Percentiles rank a stretch among this genome's conserved stretches.
phyloP scores from a whole-genome alignment of 345 rosid species.

The Linum usitatissimum region DNA sequence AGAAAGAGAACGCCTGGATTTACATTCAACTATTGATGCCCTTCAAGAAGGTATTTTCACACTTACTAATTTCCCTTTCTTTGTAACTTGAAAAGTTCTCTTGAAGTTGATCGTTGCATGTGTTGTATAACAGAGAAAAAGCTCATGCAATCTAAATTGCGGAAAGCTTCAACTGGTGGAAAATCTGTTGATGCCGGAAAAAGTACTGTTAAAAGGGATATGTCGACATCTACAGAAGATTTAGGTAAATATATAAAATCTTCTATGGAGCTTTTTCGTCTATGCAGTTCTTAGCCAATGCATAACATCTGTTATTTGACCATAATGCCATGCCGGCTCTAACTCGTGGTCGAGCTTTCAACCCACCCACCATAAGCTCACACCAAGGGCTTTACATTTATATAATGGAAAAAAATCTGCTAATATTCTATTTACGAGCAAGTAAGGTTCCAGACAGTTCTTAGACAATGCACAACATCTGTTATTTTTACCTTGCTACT shows the following conservation, averaged over 20 bases:
- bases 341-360: background rate
- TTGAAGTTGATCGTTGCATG: background rate
- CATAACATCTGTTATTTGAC: background rate
- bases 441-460: no score
- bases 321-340: background rate
- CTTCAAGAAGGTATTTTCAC: constrained; percentile 71
- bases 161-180: constrained; percentile 53
- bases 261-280: background rate
- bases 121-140: constrained; percentile 63
- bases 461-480: no score
- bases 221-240: constrained; percentile 80
- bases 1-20: constrained; percentile 85
- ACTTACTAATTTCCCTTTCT: background rate
- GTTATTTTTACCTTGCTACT: background rate
- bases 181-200: constrained; percentile 35
- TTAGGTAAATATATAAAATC: constrained; percentile 36
- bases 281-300: background rate
- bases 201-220: constrained; percentile 41
- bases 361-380: background rate
- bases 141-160: constrained; percentile 69
- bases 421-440: no score
- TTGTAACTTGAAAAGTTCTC: background rate
- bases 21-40: constrained; percentile 72
- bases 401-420: no score
- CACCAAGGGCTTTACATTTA: no score